Evolutionary conservation across 768 basidiomycete species (phyloP).

Genomic region (Lepiota subincarnata): DNA sequence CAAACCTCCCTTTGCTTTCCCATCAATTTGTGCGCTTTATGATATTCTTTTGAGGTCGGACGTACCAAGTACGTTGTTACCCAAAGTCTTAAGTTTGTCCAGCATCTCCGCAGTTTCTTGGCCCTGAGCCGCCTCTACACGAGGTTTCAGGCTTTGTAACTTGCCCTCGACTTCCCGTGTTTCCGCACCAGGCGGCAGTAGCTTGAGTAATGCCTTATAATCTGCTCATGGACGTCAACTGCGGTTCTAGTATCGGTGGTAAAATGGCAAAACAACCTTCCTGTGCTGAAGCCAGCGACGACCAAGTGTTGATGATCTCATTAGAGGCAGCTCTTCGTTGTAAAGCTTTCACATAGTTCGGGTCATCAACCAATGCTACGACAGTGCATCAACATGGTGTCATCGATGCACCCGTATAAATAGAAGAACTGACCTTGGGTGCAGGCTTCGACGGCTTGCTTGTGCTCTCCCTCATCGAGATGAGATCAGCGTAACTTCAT

Average conservation of each 20-base stretch:
- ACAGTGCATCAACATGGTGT: neutral
- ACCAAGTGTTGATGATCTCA: constrained; percentile 78
- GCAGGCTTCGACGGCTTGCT: constrained; percentile 77
- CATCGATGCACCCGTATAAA: neutral
- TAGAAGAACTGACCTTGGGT: constrained; percentile 51
- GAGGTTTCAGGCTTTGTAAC: constrained; percentile 56
- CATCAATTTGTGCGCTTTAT: neutral
- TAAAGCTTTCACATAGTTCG: constrained; percentile 80
- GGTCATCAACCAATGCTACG: constrained; percentile 82
- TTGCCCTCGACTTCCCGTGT: constrained; percentile 41
- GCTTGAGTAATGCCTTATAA: constrained; percentile 63
- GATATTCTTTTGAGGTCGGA: neutral
- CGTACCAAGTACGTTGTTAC: constrained; percentile 84
- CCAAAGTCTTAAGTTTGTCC: constrained; percentile 86
- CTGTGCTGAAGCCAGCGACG: constrained; percentile 74
- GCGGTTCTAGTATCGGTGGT: neutral
- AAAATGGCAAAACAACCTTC: constrained; percentile 52
- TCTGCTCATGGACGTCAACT: constrained; percentile 42
- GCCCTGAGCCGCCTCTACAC: constrained; percentile 74
- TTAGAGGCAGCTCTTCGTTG: constrained; percentile 87
- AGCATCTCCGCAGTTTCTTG: constrained; percentile 89
- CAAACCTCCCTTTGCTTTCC: constrained; percentile 70
- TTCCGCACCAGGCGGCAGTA: constrained; percentile 55
- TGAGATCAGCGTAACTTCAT: constrained; percentile 7
- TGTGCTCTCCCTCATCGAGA: constrained; percentile 60